These are phyloP conservation scores for Mollisiaceae sp. DNA, from an alignment of 2,329 filamentous ascomycete genomes.

Conservation along the genomic window DNA sequence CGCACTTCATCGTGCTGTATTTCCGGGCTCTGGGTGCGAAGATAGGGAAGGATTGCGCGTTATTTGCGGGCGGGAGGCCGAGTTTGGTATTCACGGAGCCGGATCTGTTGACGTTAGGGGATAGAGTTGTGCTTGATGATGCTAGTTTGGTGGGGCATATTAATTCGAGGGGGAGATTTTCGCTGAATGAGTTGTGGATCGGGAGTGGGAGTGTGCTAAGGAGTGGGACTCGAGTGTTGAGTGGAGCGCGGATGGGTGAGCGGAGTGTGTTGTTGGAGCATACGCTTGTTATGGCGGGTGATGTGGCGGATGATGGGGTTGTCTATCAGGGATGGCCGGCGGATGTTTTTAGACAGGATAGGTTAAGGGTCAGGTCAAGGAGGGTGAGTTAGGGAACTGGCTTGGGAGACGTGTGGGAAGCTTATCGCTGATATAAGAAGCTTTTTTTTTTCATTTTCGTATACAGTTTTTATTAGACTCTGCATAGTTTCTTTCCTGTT, in stretches of 20 bases:
- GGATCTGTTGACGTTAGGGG: slow-evolving; percentile 58
- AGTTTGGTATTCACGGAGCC: slow-evolving; percentile 62
- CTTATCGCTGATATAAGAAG: no score
- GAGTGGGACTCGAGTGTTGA: slow-evolving; percentile 56
- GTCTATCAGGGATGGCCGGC: slow-evolving; percentile 63
- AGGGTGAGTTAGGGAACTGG: no score
- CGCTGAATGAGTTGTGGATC: slow-evolving; percentile 55
- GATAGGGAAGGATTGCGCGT: slow-evolving; percentile 59
- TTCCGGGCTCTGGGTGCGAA: slow-evolving; percentile 58
- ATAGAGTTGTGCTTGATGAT: slow-evolving; percentile 59
- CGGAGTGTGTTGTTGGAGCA: slow-evolving; percentile 58
- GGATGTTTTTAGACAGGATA: slow-evolving; percentile 41
- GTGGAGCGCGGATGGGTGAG: slow-evolving; percentile 52
- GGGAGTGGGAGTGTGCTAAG: slow-evolving; percentile 53
- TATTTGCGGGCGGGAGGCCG: slow-evolving; percentile 59
- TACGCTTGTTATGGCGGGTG: slow-evolving; percentile 61
- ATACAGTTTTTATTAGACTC: no score
- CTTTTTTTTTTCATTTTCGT: no score
- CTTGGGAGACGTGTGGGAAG: no score
- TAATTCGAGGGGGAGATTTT: slow-evolving; percentile 61
- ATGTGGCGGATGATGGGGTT: slow-evolving; percentile 55
- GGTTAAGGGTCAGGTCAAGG: background rate
- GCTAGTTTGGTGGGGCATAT: slow-evolving; percentile 61
- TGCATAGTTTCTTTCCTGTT: no score
- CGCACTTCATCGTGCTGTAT: slow-evolving; percentile 57